phyloP scores from a whole-genome alignment of 257 asterid species.

The Misopates orontium region DNA sequence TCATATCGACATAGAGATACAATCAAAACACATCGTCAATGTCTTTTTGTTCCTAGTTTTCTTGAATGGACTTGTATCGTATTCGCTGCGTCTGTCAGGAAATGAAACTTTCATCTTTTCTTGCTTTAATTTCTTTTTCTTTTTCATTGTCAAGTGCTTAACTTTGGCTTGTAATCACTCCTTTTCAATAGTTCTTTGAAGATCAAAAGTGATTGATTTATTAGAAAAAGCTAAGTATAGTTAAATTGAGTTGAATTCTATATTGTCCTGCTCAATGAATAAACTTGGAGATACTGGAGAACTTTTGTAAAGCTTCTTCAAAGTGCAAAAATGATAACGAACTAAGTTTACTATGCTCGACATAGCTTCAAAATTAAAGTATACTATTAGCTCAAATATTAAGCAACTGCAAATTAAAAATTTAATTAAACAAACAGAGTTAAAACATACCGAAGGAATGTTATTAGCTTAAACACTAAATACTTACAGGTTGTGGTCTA shows the following conservation, averaged over 20 bases:
- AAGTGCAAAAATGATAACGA: background rate
- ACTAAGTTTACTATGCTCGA: background rate
- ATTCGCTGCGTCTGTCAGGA: background rate
- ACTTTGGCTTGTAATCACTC: slow-evolving; percentile 6
- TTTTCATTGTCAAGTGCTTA: background rate
- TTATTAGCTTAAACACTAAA: too few species aligned
- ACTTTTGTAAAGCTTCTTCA: background rate
- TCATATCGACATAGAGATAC: too few species aligned
- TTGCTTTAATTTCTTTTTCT: background rate
- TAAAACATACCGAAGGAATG: too few species aligned
- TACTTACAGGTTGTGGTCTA: too few species aligned
- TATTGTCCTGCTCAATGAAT: background rate
- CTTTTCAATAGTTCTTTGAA: background rate
- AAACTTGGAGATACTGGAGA: background rate
- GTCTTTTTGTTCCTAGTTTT: background rate
- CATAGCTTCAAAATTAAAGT: background rate
- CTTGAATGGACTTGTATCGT: background rate
- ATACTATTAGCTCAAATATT: background rate
- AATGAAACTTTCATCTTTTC: background rate
- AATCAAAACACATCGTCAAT: too few species aligned
- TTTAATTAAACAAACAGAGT: too few species aligned
- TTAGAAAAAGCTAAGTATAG: background rate
- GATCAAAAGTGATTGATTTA: background rate
- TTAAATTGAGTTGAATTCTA: background rate
- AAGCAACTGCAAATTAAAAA: too few species aligned